phyloP scores from a whole-genome alignment of 768 basidiomycete genomes.

The Tremella fuciformis region DNA sequence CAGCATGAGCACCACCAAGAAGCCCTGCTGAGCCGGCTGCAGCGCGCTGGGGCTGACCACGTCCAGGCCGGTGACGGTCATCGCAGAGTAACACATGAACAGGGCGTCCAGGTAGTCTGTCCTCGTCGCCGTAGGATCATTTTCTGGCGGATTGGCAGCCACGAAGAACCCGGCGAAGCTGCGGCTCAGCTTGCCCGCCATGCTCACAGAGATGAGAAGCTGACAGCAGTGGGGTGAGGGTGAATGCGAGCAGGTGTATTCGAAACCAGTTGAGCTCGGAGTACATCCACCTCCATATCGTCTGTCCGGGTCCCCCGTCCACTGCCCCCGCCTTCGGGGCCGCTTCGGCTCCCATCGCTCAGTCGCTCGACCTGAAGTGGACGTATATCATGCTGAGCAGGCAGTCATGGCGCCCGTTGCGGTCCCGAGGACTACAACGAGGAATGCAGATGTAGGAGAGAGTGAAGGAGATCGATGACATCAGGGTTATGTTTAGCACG shows the following conservation, averaged over 20 bases:
- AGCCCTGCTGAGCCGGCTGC: constrained; percentile 19
- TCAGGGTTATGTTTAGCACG: no score
- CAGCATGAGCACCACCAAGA: constrained; percentile 23
- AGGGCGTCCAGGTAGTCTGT: constrained; percentile 19
- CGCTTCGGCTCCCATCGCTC: no score
- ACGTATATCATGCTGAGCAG: no score
- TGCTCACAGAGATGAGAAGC: background rate
- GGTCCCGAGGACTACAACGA: no score
- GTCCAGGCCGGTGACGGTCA: constrained; percentile 10
- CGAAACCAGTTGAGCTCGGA: constrained; percentile 12
- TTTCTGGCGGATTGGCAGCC: constrained; percentile 18
- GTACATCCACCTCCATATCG: background rate
- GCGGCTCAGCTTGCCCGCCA: background rate
- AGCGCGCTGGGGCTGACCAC: constrained; percentile 20
- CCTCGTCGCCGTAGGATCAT: constrained; percentile 4
- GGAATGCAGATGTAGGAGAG: no score
- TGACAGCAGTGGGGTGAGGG: constrained; percentile 19
- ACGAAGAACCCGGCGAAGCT: constrained; percentile 25
- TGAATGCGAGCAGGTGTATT: constrained; percentile 18
- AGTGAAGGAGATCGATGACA: no score
- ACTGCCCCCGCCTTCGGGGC: no score
- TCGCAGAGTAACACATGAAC: constrained; percentile 28
- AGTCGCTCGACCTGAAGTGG: no score
- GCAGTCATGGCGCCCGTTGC: no score
- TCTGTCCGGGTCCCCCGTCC: background rate